Percentiles rank a stretch among this genome's conserved stretches.
These are phyloP conservation scores for Hypoxylon sp. DNA, from an alignment of 2,329 filamentous ascomycete genomes.

Conservation along the genomic window DNA sequence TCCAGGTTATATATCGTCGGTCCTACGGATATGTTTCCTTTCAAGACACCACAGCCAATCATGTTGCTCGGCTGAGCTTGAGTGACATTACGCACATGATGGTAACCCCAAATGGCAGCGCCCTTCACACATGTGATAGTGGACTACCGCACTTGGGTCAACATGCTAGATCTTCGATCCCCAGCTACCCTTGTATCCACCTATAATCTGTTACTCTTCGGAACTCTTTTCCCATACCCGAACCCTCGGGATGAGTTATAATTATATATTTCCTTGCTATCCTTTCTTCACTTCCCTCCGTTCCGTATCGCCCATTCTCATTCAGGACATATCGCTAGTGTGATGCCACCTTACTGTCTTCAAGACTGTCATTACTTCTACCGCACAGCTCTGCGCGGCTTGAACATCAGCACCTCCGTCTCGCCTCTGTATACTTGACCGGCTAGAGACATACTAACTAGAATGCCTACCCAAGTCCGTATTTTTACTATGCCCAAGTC, in stretches of 20 bases:
- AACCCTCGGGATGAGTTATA: slow-evolving; percentile 38
- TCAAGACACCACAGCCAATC: slow-evolving; percentile 46
- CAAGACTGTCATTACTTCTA: slow-evolving; percentile 95
- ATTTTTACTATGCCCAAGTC: slow-evolving; percentile 79
- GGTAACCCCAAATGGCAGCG: slow-evolving; percentile 45
- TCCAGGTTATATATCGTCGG: slow-evolving; percentile 46
- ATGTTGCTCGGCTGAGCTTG: slow-evolving; percentile 30
- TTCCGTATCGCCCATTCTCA: slow-evolving; percentile 30
- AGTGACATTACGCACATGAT: slow-evolving; percentile 44
- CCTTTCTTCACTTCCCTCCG: slow-evolving; percentile 21
- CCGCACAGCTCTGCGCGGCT: slow-evolving; percentile 86
- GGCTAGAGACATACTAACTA: slow-evolving; percentile 57
- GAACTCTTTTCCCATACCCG: slow-evolving; percentile 25
- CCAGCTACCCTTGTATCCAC: slow-evolving; percentile 38
- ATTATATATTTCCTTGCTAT: slow-evolving; percentile 28
- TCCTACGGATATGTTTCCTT: slow-evolving; percentile 49
- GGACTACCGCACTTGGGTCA: slow-evolving; percentile 35
- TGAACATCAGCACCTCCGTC: slow-evolving; percentile 83
- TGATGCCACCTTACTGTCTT: slow-evolving; percentile 84
- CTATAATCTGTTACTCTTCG: slow-evolving; percentile 14
- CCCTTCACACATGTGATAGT: slow-evolving; percentile 50
- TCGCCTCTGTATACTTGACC: slow-evolving; percentile 78
- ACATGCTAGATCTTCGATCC: slow-evolving; percentile 37
- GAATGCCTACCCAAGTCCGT: slow-evolving; percentile 74
- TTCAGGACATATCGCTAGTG: slow-evolving; percentile 53